Evolutionary conservation across 2,329 filamentous ascomycete genomes (phyloP), one percentile per base, ranked within the genome.

Genomic region (Botrytis hyacinthi): DNA sequence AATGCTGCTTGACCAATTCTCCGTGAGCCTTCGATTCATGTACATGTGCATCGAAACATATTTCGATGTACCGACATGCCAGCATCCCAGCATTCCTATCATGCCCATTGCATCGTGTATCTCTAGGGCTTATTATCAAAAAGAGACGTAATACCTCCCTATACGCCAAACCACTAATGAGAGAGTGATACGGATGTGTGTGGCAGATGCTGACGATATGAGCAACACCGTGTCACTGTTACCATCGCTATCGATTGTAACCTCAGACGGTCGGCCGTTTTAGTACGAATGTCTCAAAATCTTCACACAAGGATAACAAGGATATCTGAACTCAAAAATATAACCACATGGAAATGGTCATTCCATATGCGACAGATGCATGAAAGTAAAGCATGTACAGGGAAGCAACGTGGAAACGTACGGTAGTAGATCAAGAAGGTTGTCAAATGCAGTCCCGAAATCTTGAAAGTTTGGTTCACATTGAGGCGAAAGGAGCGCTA

Each of bases 341-440:
- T 60, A 44, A 59, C 51, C 62, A 67, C 70, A 72, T 72, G 70
- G 60, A 32, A 66, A 54, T 48, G 35, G 60, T 66, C 51, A 32
- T 35, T 51, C 37, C n/a, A 60, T 70, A n/a, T 42, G 26, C 32
- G 26, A 40, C 51, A 57, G 65, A 6, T 70, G 37, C 48, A 70
- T 35, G 26, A 37, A 29, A 35, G 44, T 37, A 51, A 67, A 44
- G 54, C 18, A 70, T 61, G 51, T 44, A 46, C 61, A 60, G 70
- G 70, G 62, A 60, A 72, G 65, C 46, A 72, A 72, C 70, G 70
- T 72, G 70, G 70, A 68, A 59, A 68, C 54, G 70, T 57, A 29
- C 51, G 14, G 51, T 29, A 29, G 51, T 42, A 67, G 46, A 44
- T 51, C 22, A 42, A 37, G 26, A 42, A 9, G n/a, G 32, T 57